Evolutionary conservation across 164 flowering plant genomes (phyloP).

Genomic region (Malania oleifera): DNA sequence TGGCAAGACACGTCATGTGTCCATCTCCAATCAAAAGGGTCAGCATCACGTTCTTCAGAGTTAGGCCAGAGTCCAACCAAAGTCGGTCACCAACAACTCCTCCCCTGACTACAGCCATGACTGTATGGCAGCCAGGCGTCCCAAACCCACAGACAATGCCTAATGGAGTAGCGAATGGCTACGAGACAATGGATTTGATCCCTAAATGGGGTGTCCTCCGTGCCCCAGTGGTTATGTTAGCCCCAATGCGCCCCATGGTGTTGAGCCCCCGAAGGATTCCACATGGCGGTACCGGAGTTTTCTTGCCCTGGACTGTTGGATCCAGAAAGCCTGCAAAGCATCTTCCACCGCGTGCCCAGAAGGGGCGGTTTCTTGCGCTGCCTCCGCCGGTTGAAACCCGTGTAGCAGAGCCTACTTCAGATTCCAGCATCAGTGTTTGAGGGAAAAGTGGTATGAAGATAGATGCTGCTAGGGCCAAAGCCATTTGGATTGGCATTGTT

Average conservation of each 20-base stretch:
- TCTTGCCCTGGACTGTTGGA: slow-evolving; percentile 68
- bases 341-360: slow-evolving; percentile 83
- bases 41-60: slow-evolving; percentile 75
- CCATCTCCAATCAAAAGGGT: slow-evolving; percentile 64
- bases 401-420: slow-evolving; percentile 30
- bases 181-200: slow-evolving; percentile 34
- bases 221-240: slow-evolving; percentile 58
- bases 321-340: slow-evolving; percentile 57
- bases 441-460: slow-evolving; percentile 6
- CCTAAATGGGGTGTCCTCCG: slow-evolving; percentile 68
- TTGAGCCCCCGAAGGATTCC: slow-evolving; percentile 40
- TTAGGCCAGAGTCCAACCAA: slow-evolving; percentile 42
- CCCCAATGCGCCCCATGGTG: slow-evolving; percentile 54
- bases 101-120: slow-evolving; percentile 45
- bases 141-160: slow-evolving; percentile 31
- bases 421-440: slow-evolving; percentile 22
- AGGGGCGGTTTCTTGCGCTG: slow-evolving; percentile 48
- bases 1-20: slow-evolving; percentile 83
- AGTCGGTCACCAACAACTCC: slow-evolving; percentile 27
- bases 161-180: slow-evolving; percentile 31
- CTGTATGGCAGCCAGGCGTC: slow-evolving; percentile 59
- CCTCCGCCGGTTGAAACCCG: slow-evolving; percentile 37
- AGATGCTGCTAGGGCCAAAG: background rate
- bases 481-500: slow-evolving; percentile 3
- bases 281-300: slow-evolving; percentile 81